Evolutionary conservation across 192 early-diverging fungal genomes (phyloP), one percentile per base, ranked within the genome.

Genomic region (Martensiomyces pterosporus): DNA sequence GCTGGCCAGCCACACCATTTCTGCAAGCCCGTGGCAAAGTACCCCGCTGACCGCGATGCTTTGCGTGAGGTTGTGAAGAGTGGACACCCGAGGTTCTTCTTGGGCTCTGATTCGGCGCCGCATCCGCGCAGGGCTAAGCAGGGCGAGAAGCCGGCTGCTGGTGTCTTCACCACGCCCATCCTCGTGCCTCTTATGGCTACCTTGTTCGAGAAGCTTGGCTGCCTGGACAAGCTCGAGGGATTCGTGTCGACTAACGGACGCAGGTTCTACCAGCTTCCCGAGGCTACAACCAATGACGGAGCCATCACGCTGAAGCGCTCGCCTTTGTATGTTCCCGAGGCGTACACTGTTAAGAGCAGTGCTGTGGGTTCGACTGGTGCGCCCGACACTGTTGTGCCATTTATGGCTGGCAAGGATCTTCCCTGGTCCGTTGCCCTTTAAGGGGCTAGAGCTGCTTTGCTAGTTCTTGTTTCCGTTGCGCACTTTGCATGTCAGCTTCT

Each of bases 1-100:
- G 96, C 96, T 22, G 96, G 94, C 5, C 83, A 91, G 55, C 85
- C 85, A 47, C 96, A 98, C 57, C 82, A 93, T 67, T 98, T 92
- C 67, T 98, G 96, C 79, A 98, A 98, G 74, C 96, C 96, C 23
- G 96, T 98, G 17, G 96, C 96, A 23, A 98, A 98, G 74, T 94
- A 75, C 59, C 93, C 91, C 9, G 80, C 82, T 38, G 96, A 98
- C 57, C 84, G 96, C 9, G 76, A 84, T 7, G 96, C 96, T 0
- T 77, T 98, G 39, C 85, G 85, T 16, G 81, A 86, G 10, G 80
- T 92, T 9, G 72, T 95, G 32, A 79, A 74, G 47, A 82, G 87
- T 54, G 93, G 89, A 16, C 95, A 95, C 58, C 91, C 91, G 13
- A 80, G 92, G 2, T 98, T 98, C 81, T 98, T 98, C 79, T 71